Conservation (phyloP, 148 eudicot genomes). For the Silene latifolia region DNA sequence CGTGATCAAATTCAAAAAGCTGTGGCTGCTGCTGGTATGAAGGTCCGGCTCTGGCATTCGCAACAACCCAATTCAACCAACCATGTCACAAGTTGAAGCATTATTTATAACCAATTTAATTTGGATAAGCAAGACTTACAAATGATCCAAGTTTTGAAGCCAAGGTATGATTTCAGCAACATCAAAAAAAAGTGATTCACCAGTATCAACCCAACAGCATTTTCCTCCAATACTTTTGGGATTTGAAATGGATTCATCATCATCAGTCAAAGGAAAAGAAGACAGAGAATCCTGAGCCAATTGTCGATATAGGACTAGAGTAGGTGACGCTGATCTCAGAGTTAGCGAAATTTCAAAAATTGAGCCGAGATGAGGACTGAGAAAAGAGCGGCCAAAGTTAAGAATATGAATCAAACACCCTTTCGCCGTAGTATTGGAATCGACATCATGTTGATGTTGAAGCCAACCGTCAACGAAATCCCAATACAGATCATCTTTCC, state of each 20-base stretch:
- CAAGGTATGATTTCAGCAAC: constrained; percentile 51
- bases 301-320: constrained; percentile 78
- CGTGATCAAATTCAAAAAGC: constrained; percentile 83
- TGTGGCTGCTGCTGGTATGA: constrained; percentile 83
- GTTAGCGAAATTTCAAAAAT: constrained; percentile 83
- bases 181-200: constrained; percentile 64
- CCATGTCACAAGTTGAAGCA: background rate
- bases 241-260: constrained; percentile 27
- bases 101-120: background rate
- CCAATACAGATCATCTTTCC: constrained; percentile 87
- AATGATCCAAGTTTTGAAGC: constrained; percentile 44
- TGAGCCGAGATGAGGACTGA: constrained; percentile 64
- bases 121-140: constrained; percentile 45
- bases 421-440: constrained; percentile 56
- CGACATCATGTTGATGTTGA: constrained; percentile 37
- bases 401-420: constrained; percentile 64
- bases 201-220: constrained; percentile 99
- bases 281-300: constrained; percentile 95
- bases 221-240: constrained; percentile 62
- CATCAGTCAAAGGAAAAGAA: constrained; percentile 74
- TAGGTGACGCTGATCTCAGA: constrained; percentile 91
- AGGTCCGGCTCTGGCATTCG: constrained; percentile 57
- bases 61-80: constrained; percentile 21
- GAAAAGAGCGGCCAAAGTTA: constrained; percentile 56
- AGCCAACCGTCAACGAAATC: constrained; percentile 83